A percentile compares a stretch with the other conserved stretches of the same genome.
Evolutionary conservation across 805 yeast species (phyloP).

Genomic region (Candida silvatica): DNA sequence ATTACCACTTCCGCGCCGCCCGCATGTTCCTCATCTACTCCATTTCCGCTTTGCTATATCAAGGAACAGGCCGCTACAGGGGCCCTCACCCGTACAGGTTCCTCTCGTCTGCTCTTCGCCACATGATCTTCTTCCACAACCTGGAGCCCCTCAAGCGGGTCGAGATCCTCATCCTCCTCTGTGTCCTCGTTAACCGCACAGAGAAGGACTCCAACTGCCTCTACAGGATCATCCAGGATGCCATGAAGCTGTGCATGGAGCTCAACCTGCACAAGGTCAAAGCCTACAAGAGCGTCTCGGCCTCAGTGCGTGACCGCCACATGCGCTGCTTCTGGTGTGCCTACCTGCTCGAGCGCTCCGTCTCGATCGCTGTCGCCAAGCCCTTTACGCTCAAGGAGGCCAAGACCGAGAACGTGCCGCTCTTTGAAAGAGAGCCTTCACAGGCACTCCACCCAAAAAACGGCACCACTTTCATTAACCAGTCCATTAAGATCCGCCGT

Average conservation of each 20-base stretch:
- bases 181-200: constrained; percentile 49
- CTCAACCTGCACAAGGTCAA: constrained; percentile 28
- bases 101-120: constrained; percentile 52
- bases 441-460: constrained; percentile 26
- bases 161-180: constrained; percentile 43
- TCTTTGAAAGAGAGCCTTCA: constrained; percentile 37
- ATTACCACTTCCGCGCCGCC: constrained; percentile 44
- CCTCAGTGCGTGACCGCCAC: constrained; percentile 26
- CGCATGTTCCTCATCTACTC: constrained; percentile 49
- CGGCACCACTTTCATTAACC: constrained; percentile 41
- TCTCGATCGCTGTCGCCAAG: constrained; percentile 53
- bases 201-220: constrained; percentile 50
- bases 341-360: constrained; percentile 52
- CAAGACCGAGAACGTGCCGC: constrained; percentile 41
- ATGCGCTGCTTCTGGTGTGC: constrained; percentile 58
- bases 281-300: constrained; percentile 24
- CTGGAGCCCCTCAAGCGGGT: constrained; percentile 34
- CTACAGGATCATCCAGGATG: constrained; percentile 44
- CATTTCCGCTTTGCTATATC: constrained; percentile 41
- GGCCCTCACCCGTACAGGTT: constrained; percentile 49
- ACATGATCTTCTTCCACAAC: constrained; percentile 38
- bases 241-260: constrained; percentile 36
- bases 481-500: constrained; percentile 46
- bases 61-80: constrained; percentile 46
- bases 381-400: constrained; percentile 45